Evolutionary conservation across 176 grass and related monocot genomes (phyloP).

Genomic region (Miscanthus lutarioriparius): DNA sequence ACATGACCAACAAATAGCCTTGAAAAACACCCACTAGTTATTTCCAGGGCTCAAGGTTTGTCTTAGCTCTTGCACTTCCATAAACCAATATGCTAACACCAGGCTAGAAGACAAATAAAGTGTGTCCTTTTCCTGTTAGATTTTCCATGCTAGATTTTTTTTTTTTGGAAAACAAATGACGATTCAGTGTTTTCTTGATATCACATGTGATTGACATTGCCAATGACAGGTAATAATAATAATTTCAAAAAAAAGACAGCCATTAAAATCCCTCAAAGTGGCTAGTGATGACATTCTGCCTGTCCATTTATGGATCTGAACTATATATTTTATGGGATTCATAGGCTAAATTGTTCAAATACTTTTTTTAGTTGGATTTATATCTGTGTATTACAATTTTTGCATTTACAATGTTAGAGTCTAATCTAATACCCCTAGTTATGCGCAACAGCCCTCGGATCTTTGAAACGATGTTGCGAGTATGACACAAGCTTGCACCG

Average conservation of each 20-base stretch:
- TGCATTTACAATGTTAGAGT: neutral
- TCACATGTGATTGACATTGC: conserved; percentile 23
- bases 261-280: neutral
- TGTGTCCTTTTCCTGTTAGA: neutral
- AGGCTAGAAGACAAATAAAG: neutral
- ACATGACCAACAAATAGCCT: neutral
- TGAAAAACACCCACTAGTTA: neutral
- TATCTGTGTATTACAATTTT: neutral
- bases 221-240: neutral
- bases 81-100: neutral
- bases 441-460: too few relatives aligned
- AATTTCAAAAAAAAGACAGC: too few relatives aligned
- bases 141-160: neutral
- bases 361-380: neutral
- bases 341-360: neutral
- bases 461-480: too few relatives aligned
- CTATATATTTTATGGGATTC: neutral
- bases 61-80: neutral
- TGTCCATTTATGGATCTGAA: neutral
- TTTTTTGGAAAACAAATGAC: neutral
- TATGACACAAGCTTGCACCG: too few relatives aligned
- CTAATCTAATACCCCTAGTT: too few relatives aligned
- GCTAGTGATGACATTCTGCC: neutral
- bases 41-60: neutral
- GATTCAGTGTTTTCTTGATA: neutral